These are phyloP conservation scores for Wickerhamiella slavikovae DNA, from an alignment of 805 yeast genomes.

Conservation along the genomic window DNA sequence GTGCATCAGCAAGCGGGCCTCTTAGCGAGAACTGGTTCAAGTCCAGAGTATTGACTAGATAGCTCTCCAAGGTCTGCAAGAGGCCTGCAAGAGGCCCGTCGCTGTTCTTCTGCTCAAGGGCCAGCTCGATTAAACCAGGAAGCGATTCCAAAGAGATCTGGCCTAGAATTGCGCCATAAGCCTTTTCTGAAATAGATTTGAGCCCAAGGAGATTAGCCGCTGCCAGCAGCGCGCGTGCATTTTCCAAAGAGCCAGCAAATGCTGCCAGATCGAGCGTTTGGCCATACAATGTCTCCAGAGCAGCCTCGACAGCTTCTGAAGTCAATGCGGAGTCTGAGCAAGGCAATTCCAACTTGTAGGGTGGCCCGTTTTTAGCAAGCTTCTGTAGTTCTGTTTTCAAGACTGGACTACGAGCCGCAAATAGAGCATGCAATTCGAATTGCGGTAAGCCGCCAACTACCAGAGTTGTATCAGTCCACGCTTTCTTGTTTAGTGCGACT, in stretches of 20 bases:
- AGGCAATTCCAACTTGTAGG: slow-evolving; percentile 9
- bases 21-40: slow-evolving; percentile 2
- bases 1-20: slow-evolving; percentile 1
- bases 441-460: slow-evolving; percentile 12
- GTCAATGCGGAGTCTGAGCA: slow-evolving; percentile 12
- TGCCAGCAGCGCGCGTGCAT: slow-evolving; percentile 15
- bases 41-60: slow-evolving; percentile 7
- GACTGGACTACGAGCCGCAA: slow-evolving; percentile 16
- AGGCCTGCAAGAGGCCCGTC: slow-evolving; percentile 4
- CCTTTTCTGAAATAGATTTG: slow-evolving; percentile 11
- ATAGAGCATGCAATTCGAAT: slow-evolving; percentile 16
- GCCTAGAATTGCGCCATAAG: slow-evolving; percentile 8
- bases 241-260: slow-evolving; percentile 8
- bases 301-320: slow-evolving; percentile 13
- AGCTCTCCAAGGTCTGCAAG: slow-evolving; percentile 9
- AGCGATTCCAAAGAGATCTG: slow-evolving; percentile 8
- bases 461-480: slow-evolving; percentile 18
- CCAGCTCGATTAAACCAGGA: slow-evolving; percentile 11
- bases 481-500: no score
- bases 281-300: slow-evolving; percentile 17
- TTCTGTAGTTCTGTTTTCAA: slow-evolving; percentile 9
- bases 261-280: slow-evolving; percentile 9
- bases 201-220: slow-evolving; percentile 15
- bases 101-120: slow-evolving; percentile 4
- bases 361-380: slow-evolving; percentile 1